These are phyloP conservation scores for Arxiozyma bovina DNA, from an alignment of 1,139 yeast genomes.

Conservation along the genomic window DNA sequence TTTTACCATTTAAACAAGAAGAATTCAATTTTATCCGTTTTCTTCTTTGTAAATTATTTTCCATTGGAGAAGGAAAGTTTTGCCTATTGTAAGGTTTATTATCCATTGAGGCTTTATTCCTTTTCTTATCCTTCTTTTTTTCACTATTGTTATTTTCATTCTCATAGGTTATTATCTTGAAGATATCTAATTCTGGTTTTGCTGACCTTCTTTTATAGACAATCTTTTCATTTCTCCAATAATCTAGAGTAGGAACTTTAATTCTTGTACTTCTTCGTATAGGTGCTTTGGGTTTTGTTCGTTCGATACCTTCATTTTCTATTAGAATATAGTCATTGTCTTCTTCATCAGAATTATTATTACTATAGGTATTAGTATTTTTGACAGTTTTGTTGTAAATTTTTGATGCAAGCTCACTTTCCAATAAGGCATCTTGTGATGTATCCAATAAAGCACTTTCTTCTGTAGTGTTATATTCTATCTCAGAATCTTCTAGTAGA, in stretches of 20 bases:
- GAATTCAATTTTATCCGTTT: neutral
- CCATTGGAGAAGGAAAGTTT: neutral
- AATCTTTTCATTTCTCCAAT: conserved; percentile 76
- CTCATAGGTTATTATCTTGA: conserved; percentile 44
- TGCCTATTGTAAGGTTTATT: neutral
- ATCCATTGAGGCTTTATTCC: neutral
- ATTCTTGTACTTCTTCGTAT: conserved; percentile 51
- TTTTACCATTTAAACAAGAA: neutral
- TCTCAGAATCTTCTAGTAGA: conserved; percentile 27
- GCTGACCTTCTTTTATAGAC: conserved; percentile 48
- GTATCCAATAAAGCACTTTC: conserved; percentile 21
- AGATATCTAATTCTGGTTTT: conserved; percentile 50
- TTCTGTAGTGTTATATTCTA: conserved; percentile 10
- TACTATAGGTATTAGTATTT: too few relatives aligned
- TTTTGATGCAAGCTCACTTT: conserved; percentile 16
- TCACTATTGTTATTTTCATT: conserved; percentile 18
- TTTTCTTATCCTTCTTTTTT: neutral
- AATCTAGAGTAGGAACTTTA: conserved; percentile 65
- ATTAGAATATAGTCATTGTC: conserved; percentile 19
- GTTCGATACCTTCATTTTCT: conserved; percentile 1
- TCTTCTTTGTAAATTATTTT: neutral
- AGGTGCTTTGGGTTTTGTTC: conserved; percentile 6
- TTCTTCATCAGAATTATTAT: conserved; percentile 12
- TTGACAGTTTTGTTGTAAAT: too few relatives aligned
- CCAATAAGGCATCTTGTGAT: conserved; percentile 26